Evolutionary conservation across 169 alveolate species (phyloP).

Genomic region (Plasmodium inui): DNA sequence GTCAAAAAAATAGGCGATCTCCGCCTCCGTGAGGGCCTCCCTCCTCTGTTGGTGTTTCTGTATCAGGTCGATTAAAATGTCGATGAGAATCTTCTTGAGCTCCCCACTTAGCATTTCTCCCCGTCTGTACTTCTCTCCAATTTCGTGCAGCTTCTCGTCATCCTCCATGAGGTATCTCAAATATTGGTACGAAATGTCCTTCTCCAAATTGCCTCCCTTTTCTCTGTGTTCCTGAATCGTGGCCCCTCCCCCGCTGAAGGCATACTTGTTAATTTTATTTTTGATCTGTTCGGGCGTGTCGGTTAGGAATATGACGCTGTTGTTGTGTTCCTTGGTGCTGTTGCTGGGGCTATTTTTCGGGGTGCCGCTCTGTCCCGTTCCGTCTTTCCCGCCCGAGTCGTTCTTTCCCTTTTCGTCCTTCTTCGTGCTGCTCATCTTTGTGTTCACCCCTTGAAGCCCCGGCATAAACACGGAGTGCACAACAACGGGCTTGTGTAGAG

Average conservation of each 20-base stretch:
- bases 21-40: conserved; percentile 57
- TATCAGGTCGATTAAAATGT: conserved; percentile 86
- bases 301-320: conserved; percentile 95
- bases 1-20: conserved; percentile 44
- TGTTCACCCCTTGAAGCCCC: conserved; percentile 94
- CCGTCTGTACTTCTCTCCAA: conserved; percentile 93
- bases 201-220: conserved; percentile 96
- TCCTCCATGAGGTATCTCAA: conserved; percentile 94
- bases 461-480: conserved; percentile 98
- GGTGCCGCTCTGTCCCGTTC: conserved; percentile 83
- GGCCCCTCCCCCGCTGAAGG: conserved; percentile 97
- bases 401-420: conserved; percentile 9
- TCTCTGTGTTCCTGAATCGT: conserved; percentile 95
- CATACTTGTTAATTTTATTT: conserved; percentile 95
- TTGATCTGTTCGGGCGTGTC: conserved; percentile 94
- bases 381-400: background rate
- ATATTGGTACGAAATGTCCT: conserved; percentile 98
- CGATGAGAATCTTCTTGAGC: conserved; percentile 92
- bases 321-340: conserved; percentile 94
- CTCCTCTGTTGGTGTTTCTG: conserved; percentile 90
- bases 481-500: conserved; percentile 94
- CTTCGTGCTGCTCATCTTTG: conserved; percentile 93
- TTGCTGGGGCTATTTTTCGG: conserved; percentile 93
- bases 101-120: conserved; percentile 98
- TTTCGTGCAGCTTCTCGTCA: conserved; percentile 94